Evolutionary conservation across 2,329 filamentous ascomycete species (phyloP).

Genomic region (Fusarium anthophilum): DNA sequence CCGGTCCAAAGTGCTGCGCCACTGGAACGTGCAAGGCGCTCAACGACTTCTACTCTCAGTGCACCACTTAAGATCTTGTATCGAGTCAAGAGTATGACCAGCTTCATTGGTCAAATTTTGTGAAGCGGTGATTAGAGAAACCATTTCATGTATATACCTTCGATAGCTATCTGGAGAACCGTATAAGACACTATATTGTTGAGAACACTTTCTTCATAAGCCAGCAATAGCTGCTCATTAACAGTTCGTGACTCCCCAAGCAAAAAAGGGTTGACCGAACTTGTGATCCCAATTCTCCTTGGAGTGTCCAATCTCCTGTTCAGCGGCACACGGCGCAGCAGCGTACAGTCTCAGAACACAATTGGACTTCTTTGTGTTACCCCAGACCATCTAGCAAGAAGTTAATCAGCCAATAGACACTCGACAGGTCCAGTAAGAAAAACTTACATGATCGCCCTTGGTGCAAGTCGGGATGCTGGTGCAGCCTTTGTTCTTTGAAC

Average conservation of each 20-base stretch:
- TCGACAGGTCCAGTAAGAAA: no score
- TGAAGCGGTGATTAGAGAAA: fast-evolving
- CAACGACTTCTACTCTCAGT: conserved; percentile 7
- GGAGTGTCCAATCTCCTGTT: neutral
- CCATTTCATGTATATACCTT: neutral
- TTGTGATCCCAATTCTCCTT: neutral
- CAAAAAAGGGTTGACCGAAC: neutral
- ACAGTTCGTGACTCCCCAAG: neutral
- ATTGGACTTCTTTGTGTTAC: neutral
- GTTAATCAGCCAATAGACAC: no score
- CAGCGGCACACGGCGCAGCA: neutral
- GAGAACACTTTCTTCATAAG: fast-evolving
- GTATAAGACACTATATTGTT: neutral
- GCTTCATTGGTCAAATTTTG: fast-evolving
- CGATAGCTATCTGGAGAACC: neutral
- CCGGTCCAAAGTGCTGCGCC: conserved; percentile 6
- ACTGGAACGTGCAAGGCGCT: conserved; percentile 6
- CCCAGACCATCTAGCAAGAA: neutral
- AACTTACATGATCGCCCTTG: no score
- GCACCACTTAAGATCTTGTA: neutral
- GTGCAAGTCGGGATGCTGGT: neutral
- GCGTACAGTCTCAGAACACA: neutral
- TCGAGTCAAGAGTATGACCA: fast-evolving
- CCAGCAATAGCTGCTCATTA: fast-evolving
- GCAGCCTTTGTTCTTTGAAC: neutral